Conservation (phyloP, 23 red algal genomes). For the Gracilariopsis chorda region DNA sequence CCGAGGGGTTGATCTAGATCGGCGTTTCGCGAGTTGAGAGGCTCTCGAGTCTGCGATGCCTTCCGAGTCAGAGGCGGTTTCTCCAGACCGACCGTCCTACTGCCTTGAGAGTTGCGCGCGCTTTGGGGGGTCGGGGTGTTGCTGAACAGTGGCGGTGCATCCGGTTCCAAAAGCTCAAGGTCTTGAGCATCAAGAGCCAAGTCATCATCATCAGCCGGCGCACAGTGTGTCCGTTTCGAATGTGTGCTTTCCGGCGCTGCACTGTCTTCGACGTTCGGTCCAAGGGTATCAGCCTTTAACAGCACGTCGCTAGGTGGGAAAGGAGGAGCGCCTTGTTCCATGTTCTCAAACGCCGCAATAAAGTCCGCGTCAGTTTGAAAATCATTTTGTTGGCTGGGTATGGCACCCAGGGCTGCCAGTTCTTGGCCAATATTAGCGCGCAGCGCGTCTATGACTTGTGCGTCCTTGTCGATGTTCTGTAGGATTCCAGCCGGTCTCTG, state of each 20-base stretch:
- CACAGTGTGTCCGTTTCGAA: not conserved
- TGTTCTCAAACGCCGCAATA: not conserved
- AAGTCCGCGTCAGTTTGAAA: not conserved
- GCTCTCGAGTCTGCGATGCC: too few relatives aligned
- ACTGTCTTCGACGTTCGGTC: not conserved
- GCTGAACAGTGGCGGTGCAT: not conserved
- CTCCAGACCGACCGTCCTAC: too few relatives aligned
- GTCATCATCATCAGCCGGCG: not conserved
- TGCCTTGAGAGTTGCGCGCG: not conserved
- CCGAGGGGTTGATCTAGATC: too few relatives aligned
- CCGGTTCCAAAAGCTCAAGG: not conserved
- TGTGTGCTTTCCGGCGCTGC: not conserved
- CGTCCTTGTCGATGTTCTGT: not conserved
- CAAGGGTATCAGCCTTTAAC: not conserved
- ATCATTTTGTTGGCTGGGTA: not conserved
- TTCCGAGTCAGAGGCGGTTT: too few relatives aligned
- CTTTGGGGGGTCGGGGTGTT: not conserved
- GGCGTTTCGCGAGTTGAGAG: too few relatives aligned
- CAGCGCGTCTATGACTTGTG: not conserved
- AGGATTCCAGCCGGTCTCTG: not conserved
- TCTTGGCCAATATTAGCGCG: slow-evolving; percentile 17
- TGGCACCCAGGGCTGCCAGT: slow-evolving; percentile 6
- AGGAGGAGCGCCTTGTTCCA: not conserved
- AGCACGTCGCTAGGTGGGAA: not conserved
- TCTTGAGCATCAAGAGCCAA: not conserved